Evolutionary conservation across 164 flowering plant species (phyloP).

Genomic region (Nymphaea thermarum): DNA sequence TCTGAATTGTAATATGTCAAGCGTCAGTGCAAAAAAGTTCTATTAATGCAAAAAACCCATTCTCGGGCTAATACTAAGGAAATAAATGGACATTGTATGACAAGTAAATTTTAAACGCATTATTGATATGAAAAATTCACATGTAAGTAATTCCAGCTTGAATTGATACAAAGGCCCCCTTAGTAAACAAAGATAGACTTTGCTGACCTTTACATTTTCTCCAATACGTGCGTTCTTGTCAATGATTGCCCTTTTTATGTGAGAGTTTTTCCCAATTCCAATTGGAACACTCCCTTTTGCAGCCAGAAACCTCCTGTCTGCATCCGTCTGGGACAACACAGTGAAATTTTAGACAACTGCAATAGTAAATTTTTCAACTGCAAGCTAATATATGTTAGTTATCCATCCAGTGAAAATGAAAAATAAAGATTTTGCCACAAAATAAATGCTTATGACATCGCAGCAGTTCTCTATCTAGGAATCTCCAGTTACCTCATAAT

Average conservation of each 20-base stretch:
- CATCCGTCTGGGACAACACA: constrained; percentile 59
- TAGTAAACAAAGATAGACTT: not conserved
- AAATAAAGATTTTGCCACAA: not conserved
- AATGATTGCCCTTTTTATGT: constrained; percentile 92
- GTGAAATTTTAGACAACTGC: not conserved
- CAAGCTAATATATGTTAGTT: not conserved
- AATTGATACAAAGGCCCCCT: no score
- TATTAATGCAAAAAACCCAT: not conserved
- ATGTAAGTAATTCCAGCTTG: no score
- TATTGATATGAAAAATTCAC: no score
- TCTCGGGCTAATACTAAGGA: not conserved
- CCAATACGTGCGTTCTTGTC: constrained; percentile 98
- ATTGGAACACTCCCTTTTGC: constrained; percentile 92
- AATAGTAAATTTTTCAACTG: not conserved
- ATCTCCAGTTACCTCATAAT: constrained; percentile 54
- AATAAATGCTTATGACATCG: not conserved
- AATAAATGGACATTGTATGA: no score
- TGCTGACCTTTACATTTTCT: constrained; percentile 67
- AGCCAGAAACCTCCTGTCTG: constrained; percentile 63
- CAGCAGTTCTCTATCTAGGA: not conserved
- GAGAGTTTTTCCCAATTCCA: constrained; percentile 85
- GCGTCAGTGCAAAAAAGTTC: not conserved
- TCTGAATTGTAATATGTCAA: constrained; percentile 29
- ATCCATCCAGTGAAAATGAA: no score
- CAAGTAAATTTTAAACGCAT: no score